Conservation (phyloP, 2,329 filamentous ascomycete species). For the Talaromyces islandicus region DNA sequence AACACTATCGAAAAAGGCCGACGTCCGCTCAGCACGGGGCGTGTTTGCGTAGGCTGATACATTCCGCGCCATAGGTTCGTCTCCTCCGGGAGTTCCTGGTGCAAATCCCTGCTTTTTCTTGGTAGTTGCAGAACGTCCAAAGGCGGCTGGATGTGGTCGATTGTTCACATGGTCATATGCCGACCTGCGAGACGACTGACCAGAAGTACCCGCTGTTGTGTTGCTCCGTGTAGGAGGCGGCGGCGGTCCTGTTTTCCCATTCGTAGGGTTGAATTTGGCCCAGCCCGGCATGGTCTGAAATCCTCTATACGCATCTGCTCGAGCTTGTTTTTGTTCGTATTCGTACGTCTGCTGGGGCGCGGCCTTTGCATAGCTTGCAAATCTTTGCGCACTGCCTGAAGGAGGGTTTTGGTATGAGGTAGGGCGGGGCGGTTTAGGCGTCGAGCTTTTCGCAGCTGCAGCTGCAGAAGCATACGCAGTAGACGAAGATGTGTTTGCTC, state of each 20-base stretch:
- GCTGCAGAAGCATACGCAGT: slow-evolving; percentile 16
- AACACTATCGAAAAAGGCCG: slow-evolving; percentile 30
- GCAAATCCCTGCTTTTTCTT: slow-evolving; percentile 54
- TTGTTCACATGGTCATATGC: slow-evolving; percentile 35
- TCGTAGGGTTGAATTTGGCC: slow-evolving; percentile 36
- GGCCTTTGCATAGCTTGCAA: slow-evolving; percentile 35
- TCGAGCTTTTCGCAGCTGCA: slow-evolving; percentile 19
- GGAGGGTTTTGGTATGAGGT: slow-evolving; percentile 18
- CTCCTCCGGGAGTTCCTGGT: slow-evolving; percentile 52
- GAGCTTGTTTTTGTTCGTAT: slow-evolving; percentile 33
- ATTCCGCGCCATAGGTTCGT: slow-evolving; percentile 52
- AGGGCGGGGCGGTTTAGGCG: slow-evolving; percentile 19
- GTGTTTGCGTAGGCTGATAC: slow-evolving; percentile 45
- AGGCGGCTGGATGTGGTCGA: slow-evolving; percentile 24
- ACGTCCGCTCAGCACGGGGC: slow-evolving; percentile 25
- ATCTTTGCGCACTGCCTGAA: slow-evolving; percentile 34
- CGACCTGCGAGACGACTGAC: slow-evolving; percentile 24
- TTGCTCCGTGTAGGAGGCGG: slow-evolving; percentile 12
- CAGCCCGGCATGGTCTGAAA: slow-evolving; percentile 40
- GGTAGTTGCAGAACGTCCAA: slow-evolving; percentile 31
- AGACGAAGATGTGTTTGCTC: slow-evolving; percentile 20
- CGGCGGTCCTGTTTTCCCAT: slow-evolving; percentile 21
- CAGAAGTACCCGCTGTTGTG: slow-evolving; percentile 13
- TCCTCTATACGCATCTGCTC: slow-evolving; percentile 39
- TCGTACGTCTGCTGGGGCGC: slow-evolving; percentile 33